These are phyloP conservation scores for Trifolium repens DNA, from an alignment of 306 rosid genomes.

Conservation along the genomic window DNA sequence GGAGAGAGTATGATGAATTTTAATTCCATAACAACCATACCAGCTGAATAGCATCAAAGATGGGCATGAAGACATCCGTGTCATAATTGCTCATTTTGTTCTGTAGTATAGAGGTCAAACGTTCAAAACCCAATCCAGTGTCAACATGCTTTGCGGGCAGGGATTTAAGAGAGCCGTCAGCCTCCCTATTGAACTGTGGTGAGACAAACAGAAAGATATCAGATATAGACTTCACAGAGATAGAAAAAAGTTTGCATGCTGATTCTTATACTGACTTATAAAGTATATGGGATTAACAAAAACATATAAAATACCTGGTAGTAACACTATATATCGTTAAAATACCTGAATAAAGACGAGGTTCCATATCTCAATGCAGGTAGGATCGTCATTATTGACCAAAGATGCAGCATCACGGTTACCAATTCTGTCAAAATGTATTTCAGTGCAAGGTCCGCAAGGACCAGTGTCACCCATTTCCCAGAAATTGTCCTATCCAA, in stretches of 20 bases:
- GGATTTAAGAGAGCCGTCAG: slow-evolving; percentile 80
- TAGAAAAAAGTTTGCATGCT: slow-evolving; percentile 17
- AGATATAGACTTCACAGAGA: neutral
- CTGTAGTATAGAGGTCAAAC: slow-evolving; percentile 89
- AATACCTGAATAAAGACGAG: slow-evolving; percentile 95
- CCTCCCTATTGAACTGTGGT: slow-evolving; percentile 87
- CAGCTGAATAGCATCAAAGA: slow-evolving; percentile 86
- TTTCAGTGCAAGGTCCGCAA: slow-evolving; percentile 98
- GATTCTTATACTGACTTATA: slow-evolving; percentile 7
- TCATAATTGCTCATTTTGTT: slow-evolving; percentile 95
- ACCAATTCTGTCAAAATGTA: slow-evolving; percentile 94
- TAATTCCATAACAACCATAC: slow-evolving; percentile 69
- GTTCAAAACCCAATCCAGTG: slow-evolving; percentile 94
- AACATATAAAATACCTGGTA: slow-evolving; percentile 17
- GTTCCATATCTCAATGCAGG: slow-evolving; percentile 98
- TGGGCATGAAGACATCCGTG: slow-evolving; percentile 91
- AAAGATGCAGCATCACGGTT: slow-evolving; percentile 91
- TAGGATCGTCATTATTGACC: slow-evolving; percentile 94
- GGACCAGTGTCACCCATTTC: slow-evolving; percentile 99
- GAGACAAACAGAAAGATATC: slow-evolving; percentile 26
- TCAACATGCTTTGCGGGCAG: slow-evolving; percentile 98
- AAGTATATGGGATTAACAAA: slow-evolving; percentile 9
- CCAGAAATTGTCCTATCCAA: slow-evolving; percentile 92
- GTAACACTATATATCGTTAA: slow-evolving; percentile 4
- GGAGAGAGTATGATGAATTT: slow-evolving; percentile 39